Evolutionary conservation across 2,329 filamentous ascomycete genomes (phyloP).

Genomic region (Aspergillus sclerotialis): DNA sequence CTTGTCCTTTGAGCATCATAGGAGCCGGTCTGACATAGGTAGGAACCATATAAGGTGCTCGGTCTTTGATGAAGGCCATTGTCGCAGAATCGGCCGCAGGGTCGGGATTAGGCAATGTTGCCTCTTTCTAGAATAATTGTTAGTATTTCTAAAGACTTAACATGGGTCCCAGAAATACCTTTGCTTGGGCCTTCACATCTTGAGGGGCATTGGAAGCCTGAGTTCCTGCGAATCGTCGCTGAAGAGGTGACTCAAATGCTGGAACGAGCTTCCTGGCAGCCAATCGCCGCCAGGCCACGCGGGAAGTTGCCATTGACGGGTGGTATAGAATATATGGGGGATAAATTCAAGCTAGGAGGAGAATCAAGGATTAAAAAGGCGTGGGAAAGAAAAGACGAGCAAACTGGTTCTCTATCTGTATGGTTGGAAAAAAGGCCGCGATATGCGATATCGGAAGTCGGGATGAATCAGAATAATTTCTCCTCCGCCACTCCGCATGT

Average conservation of each 20-base stretch:
- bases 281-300: constrained; percentile 28
- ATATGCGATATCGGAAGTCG: constrained; percentile 12
- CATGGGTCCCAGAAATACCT: constrained; percentile 9
- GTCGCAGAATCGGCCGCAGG: constrained; percentile 68
- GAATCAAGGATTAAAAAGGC: constrained; percentile 1
- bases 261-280: constrained; percentile 23
- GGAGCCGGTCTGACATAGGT: constrained; percentile 88
- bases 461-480: constrained; percentile 9
- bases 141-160: neutral
- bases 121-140: constrained; percentile 36
- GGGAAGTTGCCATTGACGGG: constrained; percentile 23
- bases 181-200: constrained; percentile 20
- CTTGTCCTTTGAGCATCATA: constrained; percentile 81
- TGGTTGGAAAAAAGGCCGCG: constrained; percentile 15
- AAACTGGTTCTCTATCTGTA: neutral
- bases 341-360: neutral
- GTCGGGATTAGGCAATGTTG: constrained; percentile 60
- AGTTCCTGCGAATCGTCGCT: constrained; percentile 27
- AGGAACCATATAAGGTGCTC: constrained; percentile 85
- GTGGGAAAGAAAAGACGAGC: constrained; percentile 3
- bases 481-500: constrained; percentile 11
- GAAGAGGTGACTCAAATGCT: constrained; percentile 25
- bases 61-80: constrained; percentile 64
- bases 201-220: constrained; percentile 18
- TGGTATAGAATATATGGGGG: neutral